Evolutionary conservation across 805 yeast species (phyloP).

Genomic region (Starmerella stellata): DNA sequence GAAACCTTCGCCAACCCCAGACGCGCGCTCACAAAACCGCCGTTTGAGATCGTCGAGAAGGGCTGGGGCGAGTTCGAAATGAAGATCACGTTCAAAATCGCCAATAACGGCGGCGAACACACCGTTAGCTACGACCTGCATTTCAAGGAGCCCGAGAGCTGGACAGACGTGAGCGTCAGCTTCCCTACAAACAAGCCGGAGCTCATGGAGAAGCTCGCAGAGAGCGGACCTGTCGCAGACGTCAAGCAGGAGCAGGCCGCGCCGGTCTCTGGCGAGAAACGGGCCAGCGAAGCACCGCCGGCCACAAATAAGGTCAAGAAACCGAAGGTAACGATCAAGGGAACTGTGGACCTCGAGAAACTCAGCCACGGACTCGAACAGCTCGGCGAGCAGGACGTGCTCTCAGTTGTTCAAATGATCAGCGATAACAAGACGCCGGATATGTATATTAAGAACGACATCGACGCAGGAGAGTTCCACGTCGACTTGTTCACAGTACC

Average conservation of each 20-base stretch:
- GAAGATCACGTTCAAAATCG: conserved; percentile 53
- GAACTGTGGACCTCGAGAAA: conserved; percentile 70
- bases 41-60: conserved; percentile 74
- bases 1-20: conserved; percentile 88
- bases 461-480: conserved; percentile 91
- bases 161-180: conserved; percentile 55
- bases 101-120: conserved; percentile 78
- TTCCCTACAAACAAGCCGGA: conserved; percentile 62
- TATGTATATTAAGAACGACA: conserved; percentile 88
- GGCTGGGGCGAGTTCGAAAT: conserved; percentile 99
- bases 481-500: conserved; percentile 91
- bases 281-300: conserved; percentile 21
- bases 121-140: conserved; percentile 78
- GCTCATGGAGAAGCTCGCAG: conserved; percentile 52
- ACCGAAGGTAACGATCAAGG: conserved; percentile 28
- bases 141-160: conserved; percentile 59
- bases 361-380: conserved; percentile 80
- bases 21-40: conserved; percentile 61
- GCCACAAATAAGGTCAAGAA: conserved; percentile 21
- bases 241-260: conserved; percentile 3
- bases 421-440: conserved; percentile 89
- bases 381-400: conserved; percentile 75
- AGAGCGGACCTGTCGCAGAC: conserved; percentile 68
- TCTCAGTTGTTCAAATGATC: conserved; percentile 93
- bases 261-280: conserved; percentile 23